A percentile compares a stretch with the other conserved stretches of the same genome.
phyloP scores from a whole-genome alignment of 441 rosid species.

The Adansonia madagascariensis region DNA sequence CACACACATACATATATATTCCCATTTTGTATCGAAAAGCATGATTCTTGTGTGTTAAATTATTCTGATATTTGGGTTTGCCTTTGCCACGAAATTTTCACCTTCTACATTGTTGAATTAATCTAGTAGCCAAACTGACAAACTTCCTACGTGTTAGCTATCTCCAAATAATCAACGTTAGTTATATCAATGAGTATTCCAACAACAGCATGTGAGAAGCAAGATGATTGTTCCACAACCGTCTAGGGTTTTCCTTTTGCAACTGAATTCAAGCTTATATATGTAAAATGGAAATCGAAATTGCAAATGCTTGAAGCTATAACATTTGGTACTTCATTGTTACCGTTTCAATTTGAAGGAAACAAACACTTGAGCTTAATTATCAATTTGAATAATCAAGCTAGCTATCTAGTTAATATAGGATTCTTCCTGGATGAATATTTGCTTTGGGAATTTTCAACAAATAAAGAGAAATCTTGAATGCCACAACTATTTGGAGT shows the following conservation, averaged over 20 bases:
- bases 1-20: too few species aligned
- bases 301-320: neutral
- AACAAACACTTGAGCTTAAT: neutral
- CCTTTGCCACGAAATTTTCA: too few species aligned
- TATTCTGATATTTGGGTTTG: too few species aligned
- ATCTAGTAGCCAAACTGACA: too few species aligned
- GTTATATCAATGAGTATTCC: neutral
- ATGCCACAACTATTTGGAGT: too few species aligned
- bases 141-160: too few species aligned
- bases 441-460: neutral
- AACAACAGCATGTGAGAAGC: neutral
- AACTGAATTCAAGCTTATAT: neutral
- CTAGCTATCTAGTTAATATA: neutral
- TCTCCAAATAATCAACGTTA: too few species aligned
- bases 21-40: too few species aligned
- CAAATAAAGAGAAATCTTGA: neutral
- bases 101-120: neutral
- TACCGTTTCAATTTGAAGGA: neutral
- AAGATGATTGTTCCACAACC: neutral
- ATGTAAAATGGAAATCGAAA: neutral
- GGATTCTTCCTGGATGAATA: neutral
- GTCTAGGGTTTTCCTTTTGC: neutral
- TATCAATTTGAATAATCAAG: neutral
- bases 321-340: neutral
- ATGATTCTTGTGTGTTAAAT: too few species aligned